Percentiles rank a stretch among this genome's conserved stretches.
Evolutionary conservation across 805 yeast species (phyloP).

Genomic region (Jamesozyma lodderae): DNA sequence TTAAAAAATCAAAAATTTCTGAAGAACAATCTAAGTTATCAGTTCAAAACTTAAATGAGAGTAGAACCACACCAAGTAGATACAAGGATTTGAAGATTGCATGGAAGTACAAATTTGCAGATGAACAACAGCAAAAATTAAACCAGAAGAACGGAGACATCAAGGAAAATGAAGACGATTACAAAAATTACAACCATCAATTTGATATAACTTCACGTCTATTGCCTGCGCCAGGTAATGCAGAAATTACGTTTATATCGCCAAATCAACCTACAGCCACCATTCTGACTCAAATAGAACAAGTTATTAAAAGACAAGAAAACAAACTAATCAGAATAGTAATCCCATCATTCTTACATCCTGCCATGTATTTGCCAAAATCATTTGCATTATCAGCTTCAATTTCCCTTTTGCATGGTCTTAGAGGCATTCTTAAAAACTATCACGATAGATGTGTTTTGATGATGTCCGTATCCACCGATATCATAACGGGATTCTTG

Average conservation of each 20-base stretch:
- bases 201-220: conserved; percentile 72
- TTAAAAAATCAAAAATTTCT: conserved; percentile 48
- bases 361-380: conserved; percentile 55
- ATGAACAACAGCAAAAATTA: conserved; percentile 15
- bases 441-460: conserved; percentile 40
- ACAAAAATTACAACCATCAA: conserved; percentile 50
- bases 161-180: conserved; percentile 20
- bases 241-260: conserved; percentile 53
- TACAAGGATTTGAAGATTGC: conserved; percentile 68
- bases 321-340: conserved; percentile 52
- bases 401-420: conserved; percentile 51
- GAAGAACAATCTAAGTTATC: conserved; percentile 55
- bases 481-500: conserved; percentile 45
- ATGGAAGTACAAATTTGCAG: conserved; percentile 74
- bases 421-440: conserved; percentile 45
- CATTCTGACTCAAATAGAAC: conserved; percentile 36
- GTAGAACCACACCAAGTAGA: conserved; percentile 16
- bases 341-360: conserved; percentile 72
- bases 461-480: conserved; percentile 51
- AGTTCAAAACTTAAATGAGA: conserved; percentile 53
- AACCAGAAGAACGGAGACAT: conserved; percentile 9
- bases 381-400: conserved; percentile 39
- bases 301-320: conserved; percentile 35
- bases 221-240: conserved; percentile 53
- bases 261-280: conserved; percentile 24